Percentiles rank a stretch among this genome's conserved stretches.
Evolutionary conservation across 768 basidiomycete species (phyloP).

Genomic region (Podaxis sp.): DNA sequence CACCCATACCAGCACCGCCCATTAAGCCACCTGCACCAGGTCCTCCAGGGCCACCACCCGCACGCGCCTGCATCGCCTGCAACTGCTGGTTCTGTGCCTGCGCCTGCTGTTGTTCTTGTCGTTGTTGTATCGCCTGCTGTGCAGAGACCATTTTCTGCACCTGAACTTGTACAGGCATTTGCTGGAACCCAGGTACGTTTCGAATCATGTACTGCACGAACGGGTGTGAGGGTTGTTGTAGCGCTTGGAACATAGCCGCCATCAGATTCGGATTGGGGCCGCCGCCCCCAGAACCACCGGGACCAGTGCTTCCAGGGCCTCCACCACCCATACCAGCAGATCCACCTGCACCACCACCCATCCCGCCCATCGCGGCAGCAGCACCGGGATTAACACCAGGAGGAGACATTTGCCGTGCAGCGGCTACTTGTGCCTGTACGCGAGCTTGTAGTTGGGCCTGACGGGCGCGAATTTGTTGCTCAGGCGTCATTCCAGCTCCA

Average conservation of each 20-base stretch:
- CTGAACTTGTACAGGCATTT: constrained; percentile 51
- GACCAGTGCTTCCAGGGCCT: constrained; percentile 14
- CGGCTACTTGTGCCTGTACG: constrained; percentile 26
- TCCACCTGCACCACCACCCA: constrained; percentile 10
- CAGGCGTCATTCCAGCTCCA: constrained; percentile 19
- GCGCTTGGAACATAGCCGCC: constrained; percentile 33
- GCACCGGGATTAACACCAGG: constrained; percentile 21
- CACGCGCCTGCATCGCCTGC: constrained; percentile 15
- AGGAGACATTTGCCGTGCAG: constrained; percentile 37
- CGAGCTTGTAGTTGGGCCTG: constrained; percentile 29
- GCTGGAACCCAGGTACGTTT: constrained; percentile 51
- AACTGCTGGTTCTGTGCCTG: constrained; percentile 27
- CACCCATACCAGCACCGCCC: constrained; percentile 23
- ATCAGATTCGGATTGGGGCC: constrained; percentile 10
- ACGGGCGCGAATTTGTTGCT: constrained; percentile 28
- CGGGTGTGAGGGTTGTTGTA: constrained; percentile 57
- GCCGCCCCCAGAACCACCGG: constrained; percentile 6
- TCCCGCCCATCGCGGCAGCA: constrained; percentile 8
- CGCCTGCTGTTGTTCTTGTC: constrained; percentile 24
- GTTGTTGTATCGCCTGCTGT: constrained; percentile 30
- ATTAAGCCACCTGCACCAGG: constrained; percentile 16
- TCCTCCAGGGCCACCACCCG: constrained; percentile 24
- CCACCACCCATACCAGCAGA: constrained; percentile 11
- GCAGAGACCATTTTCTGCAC: constrained; percentile 54
- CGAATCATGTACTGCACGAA: constrained; percentile 54